Percentiles rank a stretch among this genome's conserved stretches.
Evolutionary conservation across 306 rosid species (phyloP).

Genomic region (Amphicarpaea edgeworthii): DNA sequence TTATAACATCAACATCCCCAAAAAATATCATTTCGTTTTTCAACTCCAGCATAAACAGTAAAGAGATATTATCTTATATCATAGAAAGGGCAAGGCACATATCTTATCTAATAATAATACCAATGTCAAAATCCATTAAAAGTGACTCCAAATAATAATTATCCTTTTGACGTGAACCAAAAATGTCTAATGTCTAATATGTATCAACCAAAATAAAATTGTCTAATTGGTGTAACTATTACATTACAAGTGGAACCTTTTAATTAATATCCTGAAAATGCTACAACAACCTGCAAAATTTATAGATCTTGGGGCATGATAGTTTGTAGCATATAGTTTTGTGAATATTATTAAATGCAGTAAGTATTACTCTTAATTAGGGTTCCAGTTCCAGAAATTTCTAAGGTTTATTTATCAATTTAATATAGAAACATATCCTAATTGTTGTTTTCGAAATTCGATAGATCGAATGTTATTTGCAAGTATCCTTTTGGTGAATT

Average conservation of each 20-base stretch:
- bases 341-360: not conserved
- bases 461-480: no score
- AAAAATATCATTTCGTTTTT: not conserved
- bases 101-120: slow-evolving; percentile 29
- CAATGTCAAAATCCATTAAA: slow-evolving; percentile 19
- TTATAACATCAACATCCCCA: slow-evolving; percentile 1
- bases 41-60: not conserved
- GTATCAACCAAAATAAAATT: not conserved
- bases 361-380: not conserved
- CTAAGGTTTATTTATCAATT: not conserved
- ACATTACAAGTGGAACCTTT: slow-evolving; percentile 46
- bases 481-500: not conserved
- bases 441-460: not conserved
- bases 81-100: not conserved
- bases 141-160: slow-evolving; percentile 30
- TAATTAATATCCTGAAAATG: slow-evolving; percentile 41
- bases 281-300: slow-evolving; percentile 17
- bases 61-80: slow-evolving; percentile 20
- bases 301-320: not conserved
- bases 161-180: slow-evolving; percentile 16
- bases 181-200: slow-evolving; percentile 1
- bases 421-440: not conserved
- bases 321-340: not conserved
- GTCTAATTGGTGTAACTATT: not conserved
- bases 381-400: not conserved